These are phyloP conservation scores for Solanum clarkiae DNA, from an alignment of 257 asterid genomes.

Conservation along the genomic window DNA sequence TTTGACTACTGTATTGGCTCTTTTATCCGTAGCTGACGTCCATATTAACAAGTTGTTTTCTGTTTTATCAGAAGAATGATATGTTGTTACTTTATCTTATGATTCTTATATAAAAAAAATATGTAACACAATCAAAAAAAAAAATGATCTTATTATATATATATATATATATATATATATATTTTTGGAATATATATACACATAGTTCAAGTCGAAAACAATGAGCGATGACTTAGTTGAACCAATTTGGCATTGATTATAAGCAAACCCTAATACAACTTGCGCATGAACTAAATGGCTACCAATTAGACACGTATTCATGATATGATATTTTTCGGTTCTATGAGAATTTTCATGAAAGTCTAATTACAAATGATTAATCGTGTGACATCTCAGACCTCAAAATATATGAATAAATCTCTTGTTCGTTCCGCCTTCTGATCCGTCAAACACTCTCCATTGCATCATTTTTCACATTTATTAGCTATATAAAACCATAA, in stretches of 20 bases:
- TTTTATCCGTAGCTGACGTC: not conserved
- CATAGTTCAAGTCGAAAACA: not conserved
- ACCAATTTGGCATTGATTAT: not conserved
- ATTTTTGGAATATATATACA: not conserved
- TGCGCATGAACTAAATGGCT: not conserved
- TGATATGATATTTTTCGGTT: not conserved
- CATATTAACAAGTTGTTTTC: not conserved
- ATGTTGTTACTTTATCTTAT: not conserved
- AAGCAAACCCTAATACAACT: not conserved
- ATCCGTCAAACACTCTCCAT: no score
- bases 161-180: not conserved
- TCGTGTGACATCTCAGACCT: not conserved
- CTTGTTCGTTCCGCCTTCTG: not conserved
- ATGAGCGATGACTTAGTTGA: not conserved
- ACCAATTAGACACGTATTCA: not conserved
- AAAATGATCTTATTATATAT: not conserved
- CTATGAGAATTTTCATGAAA: not conserved
- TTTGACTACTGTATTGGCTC: not conserved
- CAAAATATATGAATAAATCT: not conserved
- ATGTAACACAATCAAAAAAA: not conserved
- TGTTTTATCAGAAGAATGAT: not conserved
- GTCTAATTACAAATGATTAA: not conserved
- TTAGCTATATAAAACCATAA: not conserved
- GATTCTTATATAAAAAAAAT: not conserved
- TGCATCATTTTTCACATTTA: no score